Evolutionary conservation across 495 filamentous ascomycete genomes (phyloP), one percentile per base, ranked within the genome.

Genomic region (Tuber borchii): DNA sequence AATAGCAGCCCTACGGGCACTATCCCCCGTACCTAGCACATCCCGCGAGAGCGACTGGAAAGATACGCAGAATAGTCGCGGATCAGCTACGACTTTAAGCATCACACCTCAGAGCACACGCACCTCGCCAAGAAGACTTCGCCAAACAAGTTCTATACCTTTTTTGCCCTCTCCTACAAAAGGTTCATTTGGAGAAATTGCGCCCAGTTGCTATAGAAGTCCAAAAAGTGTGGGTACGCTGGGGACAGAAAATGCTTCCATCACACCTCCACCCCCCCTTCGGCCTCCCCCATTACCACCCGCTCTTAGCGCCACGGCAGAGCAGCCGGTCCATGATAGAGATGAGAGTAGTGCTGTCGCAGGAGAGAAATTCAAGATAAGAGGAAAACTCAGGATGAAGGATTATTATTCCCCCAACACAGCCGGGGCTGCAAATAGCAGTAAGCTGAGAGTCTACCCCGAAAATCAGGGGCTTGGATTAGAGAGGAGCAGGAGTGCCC

Each of bases 351-450:
- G 17, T 14, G 37, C 56, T 44, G 39, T 9, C 10, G 22, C 19
- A 45, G 22, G 46, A 12, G 26, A 31, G 19, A 79, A 79, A 45
- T 71, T 79, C 17, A 79, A 79, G 42, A 79, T 79, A 22, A 79
- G 72, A 75, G 48, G 78, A 10, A 77, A 73, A 4, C 78, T 75
- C 44, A 79, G 78, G 71, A 73, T 79, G 17, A 79, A 79, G 43
- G 70, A 79, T 39, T 79, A 79, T 39, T 79, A 73, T 26, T 79
- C 70, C 26, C 73, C 61, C 2, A 44, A 76, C 61, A 78, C 70
- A 69, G 72, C 70, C 19, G 61, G 70, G 70, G 75, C 70, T 37
- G 71, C 68, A 48, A 73, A 16, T 44, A 45, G 44, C 26, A 69
- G n/a, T 31, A 78, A 61, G 51, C 22, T 61, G 16, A 75, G 65